A percentile compares a stretch with the other conserved stretches of the same genome.
phyloP scores from a whole-genome alignment of 345 rosid genomes.

The Arabidopsis thaliana region DNA sequence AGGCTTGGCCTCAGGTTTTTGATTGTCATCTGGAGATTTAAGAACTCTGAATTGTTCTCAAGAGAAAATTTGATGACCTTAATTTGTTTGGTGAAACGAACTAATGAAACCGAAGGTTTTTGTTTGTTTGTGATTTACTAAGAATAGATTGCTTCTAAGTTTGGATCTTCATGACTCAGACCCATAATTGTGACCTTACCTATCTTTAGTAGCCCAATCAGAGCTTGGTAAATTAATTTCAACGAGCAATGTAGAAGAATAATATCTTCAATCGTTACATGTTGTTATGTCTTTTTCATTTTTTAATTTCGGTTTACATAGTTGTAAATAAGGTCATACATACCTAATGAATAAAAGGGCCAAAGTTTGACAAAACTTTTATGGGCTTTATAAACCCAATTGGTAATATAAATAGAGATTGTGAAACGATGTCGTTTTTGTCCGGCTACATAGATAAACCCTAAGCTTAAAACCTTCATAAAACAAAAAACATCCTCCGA shows the following conservation, averaged over 20 bases:
- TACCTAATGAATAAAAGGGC: neutral
- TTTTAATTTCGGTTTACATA: too few relatives aligned
- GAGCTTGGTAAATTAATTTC: neutral
- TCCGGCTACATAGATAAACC: conserved; percentile 10
- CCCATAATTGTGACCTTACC: conserved; percentile 24
- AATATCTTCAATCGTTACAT: too few relatives aligned
- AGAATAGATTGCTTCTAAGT: conserved; percentile 39
- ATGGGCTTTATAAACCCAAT: conserved; percentile 7
- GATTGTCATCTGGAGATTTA: conserved; percentile 17
- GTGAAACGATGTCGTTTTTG: neutral
- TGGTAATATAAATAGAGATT: neutral
- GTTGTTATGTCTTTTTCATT: too few relatives aligned
- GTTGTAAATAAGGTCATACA: too few relatives aligned
- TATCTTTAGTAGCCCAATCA: conserved; percentile 36
- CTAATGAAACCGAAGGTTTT: conserved; percentile 26
- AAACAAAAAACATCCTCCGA: neutral
- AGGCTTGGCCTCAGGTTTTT: conserved; percentile 11
- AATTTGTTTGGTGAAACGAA: conserved; percentile 39
- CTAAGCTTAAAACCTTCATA: conserved; percentile 27
- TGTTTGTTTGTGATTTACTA: conserved; percentile 30
- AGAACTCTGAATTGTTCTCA: neutral
- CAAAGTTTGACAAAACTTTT: neutral
- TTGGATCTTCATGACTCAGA: conserved; percentile 28
- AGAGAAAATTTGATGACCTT: conserved; percentile 2
- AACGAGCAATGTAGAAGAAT: neutral